Base-by-base conservation (phyloP, 345 rosid species). In the Melaleuca alternifolia region DNA sequence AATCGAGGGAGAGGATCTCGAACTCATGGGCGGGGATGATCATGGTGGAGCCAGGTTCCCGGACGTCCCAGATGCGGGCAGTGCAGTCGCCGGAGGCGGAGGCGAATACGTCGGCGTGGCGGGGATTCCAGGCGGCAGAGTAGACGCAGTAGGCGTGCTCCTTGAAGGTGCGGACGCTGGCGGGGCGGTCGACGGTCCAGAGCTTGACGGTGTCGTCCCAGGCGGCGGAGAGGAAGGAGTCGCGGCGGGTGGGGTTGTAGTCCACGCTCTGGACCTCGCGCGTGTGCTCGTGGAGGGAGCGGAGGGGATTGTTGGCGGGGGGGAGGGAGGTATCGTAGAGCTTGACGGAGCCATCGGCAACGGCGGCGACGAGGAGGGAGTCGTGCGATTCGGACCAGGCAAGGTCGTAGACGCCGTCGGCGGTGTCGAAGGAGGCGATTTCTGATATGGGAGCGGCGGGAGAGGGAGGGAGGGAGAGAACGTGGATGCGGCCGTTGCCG, bases 351-450 rank as follows among this genome's bases (percentile, higher is more conserved):
- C 99, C 98, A 82, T 97, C 99, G 7, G 95, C 97, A 51, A 91
- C 76, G 6, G 96, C 99, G 51, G 99, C 97, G 53, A 96, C 87
- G 81, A 97, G 91, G 84, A 96, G 93, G 21, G 98, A 96, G 51
- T 97, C 99, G 86, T 96, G 99, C 24, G 99, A 97, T 61, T 97
- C 99, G 0, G 99, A 96, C 99, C 98, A 97, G 6, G 95, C 92
- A 6, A 95, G 85, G 87, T 96, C 98, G 93, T 95, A 97, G 57
- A 96, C 94, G 2, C 96, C 98, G 87, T 97, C 99, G 48, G 98
- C 95, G 30, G 98, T 96, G 89, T 97, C 99, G 89, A 61, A 96
- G 44, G 96, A 85, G 71, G 89, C 85, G 85, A 93, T 84, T 53
- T 96, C 96, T 48, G 93, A n/a, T 21, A 95, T 50, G 1, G 91